These are phyloP conservation scores for Tothia fuscella DNA, from an alignment of 2,329 filamentous ascomycete genomes.

Conservation along the genomic window DNA sequence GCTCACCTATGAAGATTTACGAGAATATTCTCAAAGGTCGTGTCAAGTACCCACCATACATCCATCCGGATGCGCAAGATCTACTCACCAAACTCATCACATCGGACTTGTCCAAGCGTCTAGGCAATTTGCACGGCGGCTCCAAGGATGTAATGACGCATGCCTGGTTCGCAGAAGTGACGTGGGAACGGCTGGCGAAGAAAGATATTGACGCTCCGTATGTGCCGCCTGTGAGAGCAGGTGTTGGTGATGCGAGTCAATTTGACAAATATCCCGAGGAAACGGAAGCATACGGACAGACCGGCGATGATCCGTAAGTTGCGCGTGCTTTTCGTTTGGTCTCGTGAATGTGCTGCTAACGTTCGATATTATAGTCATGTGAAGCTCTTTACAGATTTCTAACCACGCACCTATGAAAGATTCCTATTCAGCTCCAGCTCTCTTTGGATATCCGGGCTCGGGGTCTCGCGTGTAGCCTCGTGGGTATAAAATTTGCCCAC, in stretches of 20 bases:
- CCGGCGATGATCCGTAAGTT: constrained; percentile 79
- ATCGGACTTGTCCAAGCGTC: constrained; percentile 80
- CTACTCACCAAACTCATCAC: constrained; percentile 89
- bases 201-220: constrained; percentile 99
- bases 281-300: constrained; percentile 75
- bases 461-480: too few species aligned
- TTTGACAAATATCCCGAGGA: constrained; percentile 98
- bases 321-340: neutral
- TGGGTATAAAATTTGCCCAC: too few species aligned
- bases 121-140: constrained; percentile 88
- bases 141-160: constrained; percentile 90
- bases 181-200: constrained; percentile 85
- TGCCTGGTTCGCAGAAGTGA: constrained; percentile 93
- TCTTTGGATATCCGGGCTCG: too few species aligned
- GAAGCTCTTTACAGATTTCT: constrained; percentile 10
- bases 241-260: constrained; percentile 88
- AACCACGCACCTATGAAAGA: too few species aligned
- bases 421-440: too few species aligned
- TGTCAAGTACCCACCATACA: constrained; percentile 93
- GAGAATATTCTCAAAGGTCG: constrained; percentile 95
- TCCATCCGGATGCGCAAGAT: constrained; percentile 88
- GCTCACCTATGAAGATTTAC: constrained; percentile 97
- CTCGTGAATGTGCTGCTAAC: constrained; percentile 1
- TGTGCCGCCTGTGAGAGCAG: constrained; percentile 87
- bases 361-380: constrained; percentile 1